Conservation (phyloP, 345 rosid species). For the Erucastrum elatum region DNA sequence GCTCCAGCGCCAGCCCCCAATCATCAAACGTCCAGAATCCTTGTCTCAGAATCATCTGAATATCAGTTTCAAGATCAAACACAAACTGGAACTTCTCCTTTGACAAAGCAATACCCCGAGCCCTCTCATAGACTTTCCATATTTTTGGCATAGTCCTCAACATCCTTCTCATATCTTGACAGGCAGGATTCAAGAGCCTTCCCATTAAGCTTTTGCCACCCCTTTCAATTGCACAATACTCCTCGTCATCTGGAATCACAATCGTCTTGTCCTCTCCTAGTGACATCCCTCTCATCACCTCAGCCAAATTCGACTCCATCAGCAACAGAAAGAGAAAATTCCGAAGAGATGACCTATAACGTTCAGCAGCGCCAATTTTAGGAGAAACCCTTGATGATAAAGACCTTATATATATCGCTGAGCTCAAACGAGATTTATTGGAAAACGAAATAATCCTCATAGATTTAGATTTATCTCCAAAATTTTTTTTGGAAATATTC, state of each 20-base stretch:
- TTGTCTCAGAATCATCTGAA: too few relatives aligned
- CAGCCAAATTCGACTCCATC: neutral
- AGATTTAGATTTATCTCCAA: too few relatives aligned
- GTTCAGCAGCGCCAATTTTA: too few relatives aligned
- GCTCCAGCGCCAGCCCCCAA: neutral
- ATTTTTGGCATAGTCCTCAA: neutral
- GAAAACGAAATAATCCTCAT: too few relatives aligned
- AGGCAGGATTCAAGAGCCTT: neutral
- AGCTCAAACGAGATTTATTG: too few relatives aligned
- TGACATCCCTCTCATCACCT: neutral
- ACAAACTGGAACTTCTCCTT: neutral
- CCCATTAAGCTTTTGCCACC: neutral
- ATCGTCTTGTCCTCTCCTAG: neutral
- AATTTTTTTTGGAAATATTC: too few relatives aligned
- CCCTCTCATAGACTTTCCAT: neutral
- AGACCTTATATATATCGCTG: too few relatives aligned
- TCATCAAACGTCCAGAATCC: too few relatives aligned
- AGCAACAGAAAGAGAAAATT: neutral
- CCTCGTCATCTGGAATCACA: neutral
- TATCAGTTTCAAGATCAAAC: too few relatives aligned
- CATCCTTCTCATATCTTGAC: neutral
- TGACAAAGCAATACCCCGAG: neutral
- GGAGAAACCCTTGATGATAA: too few relatives aligned
- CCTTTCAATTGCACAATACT: neutral
- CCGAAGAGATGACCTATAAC: too few relatives aligned